Base-by-base conservation (phyloP, 2,329 filamentous ascomycete species). In the Trichoderma arundinaceum region DNA sequence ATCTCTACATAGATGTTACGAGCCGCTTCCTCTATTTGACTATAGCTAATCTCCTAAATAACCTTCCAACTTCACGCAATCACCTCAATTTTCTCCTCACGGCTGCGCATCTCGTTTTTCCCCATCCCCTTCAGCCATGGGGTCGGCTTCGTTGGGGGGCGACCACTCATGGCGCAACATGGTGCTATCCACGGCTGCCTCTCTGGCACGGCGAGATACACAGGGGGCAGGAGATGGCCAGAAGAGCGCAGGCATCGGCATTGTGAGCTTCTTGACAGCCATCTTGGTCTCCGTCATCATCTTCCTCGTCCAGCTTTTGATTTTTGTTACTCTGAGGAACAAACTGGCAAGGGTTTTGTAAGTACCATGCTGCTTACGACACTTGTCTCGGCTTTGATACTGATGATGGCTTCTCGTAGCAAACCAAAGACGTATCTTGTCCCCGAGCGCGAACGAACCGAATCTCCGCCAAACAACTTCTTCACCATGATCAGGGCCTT, bases 391-490 rank as follows among this genome's bases (percentile, higher is more conserved):
- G n/a, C 28, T 13, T 33, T 22, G 8, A 28, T 12, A 6, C 53
- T 52, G 8, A 46, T 17, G 12, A 39, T 5, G 33, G 33, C 41
- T 41, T 49, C 41, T 12, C 28, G 12, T 17, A 92, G 90, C 74
- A 92, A 92, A 80, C 90, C 92, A 1, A 89, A 92, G 76, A 94
- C 92, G 4, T 96, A 92, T 71, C 85, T 96, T 1, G 93, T 96
- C 0, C 91, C 92, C 7, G 90, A 95, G 77, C 87, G 90, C 73
- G 91, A 96, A 79, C 88, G 92, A 71, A 93, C 92, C 8, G 84
- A 89, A n/a, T 81, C 90, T 1, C 91, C 92, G 1, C 90, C 91
- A 0, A 79, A 76, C 60, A 84, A 77, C 53, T 79, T 83, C 43
- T 81, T 84, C 75, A 80, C 80, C 13, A 77, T 89, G 66, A 69